phyloP scores from a whole-genome alignment of 495 filamentous ascomycete genomes.

The Trichoderma orchidacearum region DNA sequence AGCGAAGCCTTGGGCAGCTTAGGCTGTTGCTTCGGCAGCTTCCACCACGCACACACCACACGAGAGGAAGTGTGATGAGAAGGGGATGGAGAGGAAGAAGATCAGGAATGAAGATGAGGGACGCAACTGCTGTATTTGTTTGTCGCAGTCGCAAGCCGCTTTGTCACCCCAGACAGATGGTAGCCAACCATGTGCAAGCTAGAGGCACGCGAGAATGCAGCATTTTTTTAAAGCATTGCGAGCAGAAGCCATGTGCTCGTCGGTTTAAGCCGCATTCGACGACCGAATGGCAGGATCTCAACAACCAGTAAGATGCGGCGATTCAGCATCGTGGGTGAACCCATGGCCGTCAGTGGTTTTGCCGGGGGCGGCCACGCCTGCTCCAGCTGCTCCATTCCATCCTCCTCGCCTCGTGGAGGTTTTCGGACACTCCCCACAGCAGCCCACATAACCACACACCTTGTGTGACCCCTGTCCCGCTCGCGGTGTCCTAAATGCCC shows the following conservation, averaged over 20 bases:
- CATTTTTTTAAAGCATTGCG: neutral
- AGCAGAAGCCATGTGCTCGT: neutral
- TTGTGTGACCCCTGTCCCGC: neutral
- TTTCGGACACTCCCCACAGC: neutral
- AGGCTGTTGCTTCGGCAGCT: neutral
- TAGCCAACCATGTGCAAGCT: neutral
- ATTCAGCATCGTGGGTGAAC: neutral
- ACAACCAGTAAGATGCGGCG: neutral
- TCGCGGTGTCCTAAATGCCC: neutral
- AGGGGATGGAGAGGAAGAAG: neutral
- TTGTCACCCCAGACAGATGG: neutral
- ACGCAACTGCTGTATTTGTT: neutral
- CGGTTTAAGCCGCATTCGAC: neutral
- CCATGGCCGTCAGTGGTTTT: neutral
- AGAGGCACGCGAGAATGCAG: neutral
- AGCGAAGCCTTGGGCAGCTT: neutral
- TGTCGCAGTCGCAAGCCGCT: neutral
- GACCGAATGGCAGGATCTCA: neutral
- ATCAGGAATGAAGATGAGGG: neutral
- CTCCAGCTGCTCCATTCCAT: neutral
- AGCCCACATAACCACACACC: neutral
- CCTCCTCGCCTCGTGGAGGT: neutral
- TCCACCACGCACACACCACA: neutral
- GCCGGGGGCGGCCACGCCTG: neutral
- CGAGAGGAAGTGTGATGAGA: neutral